Evolutionary conservation across 2,329 filamentous ascomycete genomes (phyloP).

Genomic region (Chrysoporthe austroafricana): DNA sequence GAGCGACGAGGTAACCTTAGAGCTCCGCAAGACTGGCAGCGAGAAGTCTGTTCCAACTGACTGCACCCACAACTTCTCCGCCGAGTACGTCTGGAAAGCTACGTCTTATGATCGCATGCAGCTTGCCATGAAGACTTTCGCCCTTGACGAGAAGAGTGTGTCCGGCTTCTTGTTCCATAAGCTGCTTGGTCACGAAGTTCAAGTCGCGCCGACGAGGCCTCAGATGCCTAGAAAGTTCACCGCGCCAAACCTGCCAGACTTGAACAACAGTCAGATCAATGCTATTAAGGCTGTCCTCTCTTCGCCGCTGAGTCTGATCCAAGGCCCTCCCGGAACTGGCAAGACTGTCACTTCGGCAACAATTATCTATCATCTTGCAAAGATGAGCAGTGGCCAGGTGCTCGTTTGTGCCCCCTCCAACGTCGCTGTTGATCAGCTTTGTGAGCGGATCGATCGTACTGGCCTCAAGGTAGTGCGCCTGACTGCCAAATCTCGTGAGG

Average conservation of each 20-base stretch:
- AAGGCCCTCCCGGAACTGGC: constrained; percentile 94
- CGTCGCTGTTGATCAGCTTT: constrained; percentile 97
- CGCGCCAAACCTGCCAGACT: constrained; percentile 88
- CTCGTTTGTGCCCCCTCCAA: constrained; percentile 97
- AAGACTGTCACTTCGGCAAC: constrained; percentile 99
- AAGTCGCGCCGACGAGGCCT: constrained; percentile 92
- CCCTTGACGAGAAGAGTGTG: constrained; percentile 96
- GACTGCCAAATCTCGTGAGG: constrained; percentile 97
- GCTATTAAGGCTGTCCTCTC: constrained; percentile 95
- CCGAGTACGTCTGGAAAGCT: constrained; percentile 99
- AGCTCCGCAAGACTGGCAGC: constrained; percentile 90
- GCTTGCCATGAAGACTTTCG: constrained; percentile 98
- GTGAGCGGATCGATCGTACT: constrained; percentile 92
- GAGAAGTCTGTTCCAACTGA: constrained; percentile 96
- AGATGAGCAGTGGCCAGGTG: constrained; percentile 92
- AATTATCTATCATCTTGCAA: constrained; percentile 96
- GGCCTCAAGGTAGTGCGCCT: constrained; percentile 95
- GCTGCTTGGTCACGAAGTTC: constrained; percentile 91
- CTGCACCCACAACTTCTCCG: constrained; percentile 96
- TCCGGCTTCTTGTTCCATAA: constrained; percentile 99
- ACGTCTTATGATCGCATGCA: constrained; percentile 99
- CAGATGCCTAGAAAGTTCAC: constrained; percentile 96
- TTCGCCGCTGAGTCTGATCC: constrained; percentile 92
- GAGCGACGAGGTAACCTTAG: constrained; percentile 95
- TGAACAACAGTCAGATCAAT: constrained; percentile 94